Base-by-base conservation (phyloP, 129 eudicot species). In the Gnaphalium uliginosum region DNA sequence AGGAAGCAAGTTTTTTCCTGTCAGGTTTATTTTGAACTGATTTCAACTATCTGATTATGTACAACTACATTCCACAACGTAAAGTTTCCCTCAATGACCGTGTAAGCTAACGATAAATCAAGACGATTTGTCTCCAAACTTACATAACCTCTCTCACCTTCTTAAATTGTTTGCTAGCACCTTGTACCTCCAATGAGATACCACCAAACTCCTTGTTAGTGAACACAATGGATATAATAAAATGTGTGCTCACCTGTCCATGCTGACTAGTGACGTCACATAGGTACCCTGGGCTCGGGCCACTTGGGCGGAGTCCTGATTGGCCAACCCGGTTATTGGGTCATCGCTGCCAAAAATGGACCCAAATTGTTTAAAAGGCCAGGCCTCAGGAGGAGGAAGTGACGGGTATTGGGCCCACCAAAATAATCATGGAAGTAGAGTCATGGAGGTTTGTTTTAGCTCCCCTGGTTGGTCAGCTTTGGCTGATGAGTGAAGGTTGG, bases 101-200 rank as follows among this genome's bases (percentile, higher is more conserved):
- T 58, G 54, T 33, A 57, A 25, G 54, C 37, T 30, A 30, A 56
- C 6, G 68, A 33, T 4, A 30, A n/a, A 62, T 68, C 73, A 68
- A 33, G 29, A 62, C 43, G 37, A 73, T 78, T 19, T 0, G 83
- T 73, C 74, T 73, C 88, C 7, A 77, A 67, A 10, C 83, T 81
- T 46, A 46, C 82, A 37, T 75, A 80, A 6, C 9, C 39, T 33
- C 85, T 50, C 85, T 62, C 18, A 73, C 67, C 70, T 8, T 61
- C 54, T 77, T 83, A 33, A 81, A 81, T 32, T 81, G 83, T 29
- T 43, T 50, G 43, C 81, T 74, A 43, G 75, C 62, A 4, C 83
- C 85, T 56, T 81, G 81, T 4, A 81, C 51, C 32, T 85, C 81
- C 72, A 84, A 24, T 2, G 83, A 73, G 81, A 83, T 81, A 25